phyloP scores from a whole-genome alignment of 1,284 basidiomycete genomes.

The Boletellus deceptivus region DNA sequence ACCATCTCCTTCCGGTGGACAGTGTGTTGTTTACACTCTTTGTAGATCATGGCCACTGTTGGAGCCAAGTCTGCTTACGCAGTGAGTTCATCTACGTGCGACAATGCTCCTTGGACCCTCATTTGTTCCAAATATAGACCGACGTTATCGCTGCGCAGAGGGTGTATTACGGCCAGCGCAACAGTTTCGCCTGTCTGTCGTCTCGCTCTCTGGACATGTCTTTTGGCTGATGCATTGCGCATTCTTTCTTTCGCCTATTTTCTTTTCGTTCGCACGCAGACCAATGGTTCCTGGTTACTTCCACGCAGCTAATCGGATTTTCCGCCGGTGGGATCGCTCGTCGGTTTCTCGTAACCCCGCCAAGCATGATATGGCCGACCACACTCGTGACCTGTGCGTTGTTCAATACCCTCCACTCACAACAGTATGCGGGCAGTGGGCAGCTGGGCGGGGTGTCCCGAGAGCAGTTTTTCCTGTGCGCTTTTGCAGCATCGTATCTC shows the following conservation, averaged over 20 bases:
- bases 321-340: constrained; percentile 46
- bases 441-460: constrained; percentile 44
- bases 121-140: constrained; percentile 49
- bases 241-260: not conserved
- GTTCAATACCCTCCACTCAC: constrained; percentile 57
- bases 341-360: constrained; percentile 45
- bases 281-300: constrained; percentile 39
- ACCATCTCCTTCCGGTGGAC: not conserved
- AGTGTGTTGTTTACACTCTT: not conserved
- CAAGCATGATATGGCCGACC: constrained; percentile 51
- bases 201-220: constrained; percentile 1
- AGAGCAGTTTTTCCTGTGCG: constrained; percentile 51
- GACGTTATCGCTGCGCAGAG: constrained; percentile 41
- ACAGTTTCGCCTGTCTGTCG: constrained; percentile 34
- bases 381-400: constrained; percentile 52
- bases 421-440: constrained; percentile 46
- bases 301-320: constrained; percentile 47
- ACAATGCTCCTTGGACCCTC: not conserved
- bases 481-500: constrained; percentile 39
- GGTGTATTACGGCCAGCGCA: constrained; percentile 36
- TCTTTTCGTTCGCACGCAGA: constrained; percentile 17
- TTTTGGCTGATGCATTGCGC: constrained; percentile 2
- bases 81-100: constrained; percentile 20
- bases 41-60: constrained; percentile 53
- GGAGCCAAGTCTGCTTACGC: constrained; percentile 44